Evolutionary conservation across 2,329 filamentous ascomycete species (phyloP).

Genomic region (Clarireedia hainanense): DNA sequence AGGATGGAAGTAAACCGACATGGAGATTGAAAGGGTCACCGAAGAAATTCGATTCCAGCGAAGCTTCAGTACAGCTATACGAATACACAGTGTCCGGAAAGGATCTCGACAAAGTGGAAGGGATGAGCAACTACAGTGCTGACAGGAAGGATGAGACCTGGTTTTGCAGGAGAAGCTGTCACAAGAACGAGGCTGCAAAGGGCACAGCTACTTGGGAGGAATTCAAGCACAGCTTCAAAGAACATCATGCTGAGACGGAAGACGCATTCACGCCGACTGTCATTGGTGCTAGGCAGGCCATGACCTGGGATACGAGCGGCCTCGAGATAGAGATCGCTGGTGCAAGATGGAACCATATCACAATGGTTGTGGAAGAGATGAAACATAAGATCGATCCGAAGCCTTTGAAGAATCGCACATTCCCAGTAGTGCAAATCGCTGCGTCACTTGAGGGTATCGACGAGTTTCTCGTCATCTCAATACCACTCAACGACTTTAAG

Average conservation of each 20-base stretch:
- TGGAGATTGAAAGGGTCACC: slow-evolving; percentile 43
- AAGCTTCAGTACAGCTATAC: slow-evolving; percentile 44
- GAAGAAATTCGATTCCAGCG: slow-evolving; percentile 42
- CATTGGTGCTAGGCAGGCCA: slow-evolving; percentile 35
- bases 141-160: slow-evolving; percentile 46
- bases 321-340: slow-evolving; percentile 32
- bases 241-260: slow-evolving; percentile 49
- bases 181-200: slow-evolving; percentile 41
- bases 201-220: slow-evolving; percentile 57
- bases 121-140: slow-evolving; percentile 20
- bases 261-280: slow-evolving; percentile 50
- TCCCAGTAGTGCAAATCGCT: slow-evolving; percentile 58
- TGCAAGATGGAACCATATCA: slow-evolving; percentile 39
- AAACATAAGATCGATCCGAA: slow-evolving; percentile 51
- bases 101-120: slow-evolving; percentile 35
- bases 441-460: slow-evolving; percentile 30
- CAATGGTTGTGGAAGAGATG: slow-evolving; percentile 53
- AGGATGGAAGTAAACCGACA: slow-evolving; percentile 24
- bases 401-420: slow-evolving; percentile 56
- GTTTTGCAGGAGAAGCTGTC: slow-evolving; percentile 55
- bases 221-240: slow-evolving; percentile 52
- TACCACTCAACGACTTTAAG: slow-evolving; percentile 41
- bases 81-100: slow-evolving; percentile 40
- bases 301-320: slow-evolving; percentile 39
- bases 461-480: slow-evolving; percentile 51